Percentiles rank a stretch among this genome's conserved stretches.
Evolutionary conservation across 768 basidiomycete genomes (phyloP).

Genomic region (Leucosporidium creatinivorum): DNA sequence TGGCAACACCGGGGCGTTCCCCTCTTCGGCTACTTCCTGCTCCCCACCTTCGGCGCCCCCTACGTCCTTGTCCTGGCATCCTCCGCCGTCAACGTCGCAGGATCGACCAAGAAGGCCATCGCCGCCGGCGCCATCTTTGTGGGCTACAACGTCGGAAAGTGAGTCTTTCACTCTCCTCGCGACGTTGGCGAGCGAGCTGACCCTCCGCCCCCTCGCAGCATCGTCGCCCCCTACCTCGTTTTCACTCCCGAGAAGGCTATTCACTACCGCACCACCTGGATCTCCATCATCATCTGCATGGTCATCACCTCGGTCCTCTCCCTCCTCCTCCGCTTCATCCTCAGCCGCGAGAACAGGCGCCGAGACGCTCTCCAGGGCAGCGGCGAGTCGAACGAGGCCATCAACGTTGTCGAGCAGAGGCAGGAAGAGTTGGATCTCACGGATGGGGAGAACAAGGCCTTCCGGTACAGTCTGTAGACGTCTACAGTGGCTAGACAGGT

Average conservation of each 20-base stretch:
- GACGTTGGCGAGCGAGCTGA: too few species aligned
- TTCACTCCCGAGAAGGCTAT: slow-evolving; percentile 1
- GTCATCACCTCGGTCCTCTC: slow-evolving; percentile 44
- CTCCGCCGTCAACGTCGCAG: slow-evolving; percentile 40
- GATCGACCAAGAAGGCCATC: slow-evolving; percentile 43
- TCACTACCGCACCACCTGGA: slow-evolving; percentile 27
- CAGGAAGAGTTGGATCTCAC: slow-evolving; percentile 19
- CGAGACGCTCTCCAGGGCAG: not conserved
- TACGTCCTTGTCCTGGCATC: slow-evolving; percentile 41
- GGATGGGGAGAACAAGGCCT: slow-evolving; percentile 6
- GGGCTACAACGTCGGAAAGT: slow-evolving; percentile 41
- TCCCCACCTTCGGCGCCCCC: slow-evolving; percentile 42
- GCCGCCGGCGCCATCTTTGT: slow-evolving; percentile 39
- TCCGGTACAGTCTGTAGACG: slow-evolving; percentile 15
- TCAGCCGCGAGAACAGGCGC: slow-evolving; percentile 7
- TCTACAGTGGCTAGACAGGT: not conserved
- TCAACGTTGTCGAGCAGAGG: not conserved
- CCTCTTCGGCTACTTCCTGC: slow-evolving; percentile 42
- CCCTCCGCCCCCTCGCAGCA: too few species aligned
- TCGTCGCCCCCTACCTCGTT: slow-evolving; percentile 19
- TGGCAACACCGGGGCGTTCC: slow-evolving; percentile 41
- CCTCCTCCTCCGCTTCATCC: slow-evolving; percentile 48
- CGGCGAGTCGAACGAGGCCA: not conserved
- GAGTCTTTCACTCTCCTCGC: too few species aligned
- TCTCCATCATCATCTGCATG: slow-evolving; percentile 17